Percentiles rank a stretch among this genome's conserved stretches.
phyloP scores from a whole-genome alignment of 345 rosid species.

The Diplotaxis tenuifolia region DNA sequence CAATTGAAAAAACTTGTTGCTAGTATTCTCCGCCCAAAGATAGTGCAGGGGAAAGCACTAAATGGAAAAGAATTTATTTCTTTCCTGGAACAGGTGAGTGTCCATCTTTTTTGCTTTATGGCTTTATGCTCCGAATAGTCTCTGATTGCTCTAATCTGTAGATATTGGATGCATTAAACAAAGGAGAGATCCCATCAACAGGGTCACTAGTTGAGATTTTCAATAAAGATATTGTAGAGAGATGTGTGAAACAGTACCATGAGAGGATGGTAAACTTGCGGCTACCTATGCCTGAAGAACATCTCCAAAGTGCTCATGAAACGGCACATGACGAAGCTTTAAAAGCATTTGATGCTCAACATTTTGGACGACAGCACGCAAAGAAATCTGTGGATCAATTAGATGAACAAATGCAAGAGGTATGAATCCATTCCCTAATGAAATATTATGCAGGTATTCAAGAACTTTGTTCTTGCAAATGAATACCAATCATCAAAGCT shows the following conservation, averaged over 20 bases:
- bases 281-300: constrained; percentile 67
- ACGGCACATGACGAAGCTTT: constrained; percentile 54
- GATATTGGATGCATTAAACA: constrained; percentile 97
- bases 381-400: constrained; percentile 75
- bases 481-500: constrained; percentile 83
- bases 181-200: constrained; percentile 99
- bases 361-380: constrained; percentile 95
- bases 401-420: constrained; percentile 83
- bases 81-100: constrained; percentile 84
- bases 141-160: constrained; percentile 39
- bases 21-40: constrained; percentile 79
- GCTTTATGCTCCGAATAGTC: neutral
- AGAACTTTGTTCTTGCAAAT: constrained; percentile 69
- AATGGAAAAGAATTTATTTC: constrained; percentile 91
- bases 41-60: constrained; percentile 83
- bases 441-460: constrained; percentile 54
- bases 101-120: neutral
- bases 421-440: constrained; percentile 31
- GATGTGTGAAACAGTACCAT: constrained; percentile 76
- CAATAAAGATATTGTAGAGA: constrained; percentile 86
- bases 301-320: constrained; percentile 68
- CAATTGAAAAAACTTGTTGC: constrained; percentile 77
- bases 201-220: constrained; percentile 98
- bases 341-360: constrained; percentile 78
- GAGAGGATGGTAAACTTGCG: constrained; percentile 57